A percentile compares a stretch with the other conserved stretches of the same genome.
phyloP scores from a whole-genome alignment of 306 rosid genomes.

The Vachellia collinsii region DNA sequence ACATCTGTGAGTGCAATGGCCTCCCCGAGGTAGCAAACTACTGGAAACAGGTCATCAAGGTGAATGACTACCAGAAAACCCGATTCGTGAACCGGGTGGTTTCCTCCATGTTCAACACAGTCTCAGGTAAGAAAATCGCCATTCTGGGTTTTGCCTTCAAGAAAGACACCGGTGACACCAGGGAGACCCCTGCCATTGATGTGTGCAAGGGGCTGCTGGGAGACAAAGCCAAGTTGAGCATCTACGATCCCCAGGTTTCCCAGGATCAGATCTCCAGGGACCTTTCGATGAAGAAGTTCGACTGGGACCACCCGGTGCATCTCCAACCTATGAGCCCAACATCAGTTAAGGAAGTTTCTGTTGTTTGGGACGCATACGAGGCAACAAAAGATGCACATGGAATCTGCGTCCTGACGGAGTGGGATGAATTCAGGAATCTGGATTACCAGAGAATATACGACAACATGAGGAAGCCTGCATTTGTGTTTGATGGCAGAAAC shows the following conservation, averaged over 20 bases:
- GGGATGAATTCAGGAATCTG: conserved; percentile 81
- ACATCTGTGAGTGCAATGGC: conserved; percentile 93
- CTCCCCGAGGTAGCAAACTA: conserved; percentile 91
- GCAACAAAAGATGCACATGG: conserved; percentile 83
- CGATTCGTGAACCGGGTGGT: conserved; percentile 84
- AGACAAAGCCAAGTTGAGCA: conserved; percentile 79
- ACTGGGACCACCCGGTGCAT: conserved; percentile 89
- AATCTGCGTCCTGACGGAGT: conserved; percentile 72
- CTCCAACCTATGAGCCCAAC: conserved; percentile 77
- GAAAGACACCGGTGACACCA: conserved; percentile 91
- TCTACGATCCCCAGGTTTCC: conserved; percentile 79
- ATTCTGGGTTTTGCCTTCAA: conserved; percentile 83
- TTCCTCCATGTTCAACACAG: conserved; percentile 88
- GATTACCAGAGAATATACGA: conserved; percentile 69
- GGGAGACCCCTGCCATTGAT: conserved; percentile 91
- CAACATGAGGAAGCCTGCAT: conserved; percentile 87
- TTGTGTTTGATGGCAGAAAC: conserved; percentile 80
- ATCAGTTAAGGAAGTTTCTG: conserved; percentile 60
- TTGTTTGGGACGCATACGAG: conserved; percentile 69
- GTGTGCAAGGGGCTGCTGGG: conserved; percentile 85
- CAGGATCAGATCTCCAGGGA: conserved; percentile 77
- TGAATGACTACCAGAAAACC: conserved; percentile 87
- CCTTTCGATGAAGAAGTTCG: conserved; percentile 81
- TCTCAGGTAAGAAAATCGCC: conserved; percentile 78
- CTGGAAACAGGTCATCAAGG: conserved; percentile 94